Percentiles rank a stretch among this genome's conserved stretches.
Conservation (phyloP, 345 rosid genomes). For the Odontarrhena argentea region DNA sequence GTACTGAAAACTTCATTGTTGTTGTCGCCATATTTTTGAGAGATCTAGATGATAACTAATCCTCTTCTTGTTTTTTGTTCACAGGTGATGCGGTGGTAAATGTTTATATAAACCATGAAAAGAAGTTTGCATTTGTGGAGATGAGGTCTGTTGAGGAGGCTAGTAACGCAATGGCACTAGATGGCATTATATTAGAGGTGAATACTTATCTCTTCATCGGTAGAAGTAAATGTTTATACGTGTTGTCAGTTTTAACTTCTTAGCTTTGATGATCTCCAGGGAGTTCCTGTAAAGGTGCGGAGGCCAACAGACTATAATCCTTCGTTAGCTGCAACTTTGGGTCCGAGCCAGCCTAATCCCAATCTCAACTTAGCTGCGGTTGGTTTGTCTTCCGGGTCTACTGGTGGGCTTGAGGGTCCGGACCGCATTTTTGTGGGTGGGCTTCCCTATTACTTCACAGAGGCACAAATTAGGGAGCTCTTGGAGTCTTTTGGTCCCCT, state of each 20-base stretch:
- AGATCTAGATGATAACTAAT: conserved; percentile 20
- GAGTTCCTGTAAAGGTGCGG: conserved; percentile 98
- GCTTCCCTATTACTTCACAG: conserved; percentile 93
- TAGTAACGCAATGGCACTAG: conserved; percentile 99
- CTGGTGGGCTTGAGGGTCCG: conserved; percentile 99
- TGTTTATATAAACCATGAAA: conserved; percentile 97
- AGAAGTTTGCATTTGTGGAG: conserved; percentile 99
- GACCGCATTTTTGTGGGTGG: conserved; percentile 99
- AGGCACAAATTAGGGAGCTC: conserved; percentile 90
- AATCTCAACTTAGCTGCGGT: conserved; percentile 91
- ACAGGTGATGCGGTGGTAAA: conserved; percentile 99
- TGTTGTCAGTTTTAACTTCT: conserved; percentile 9
- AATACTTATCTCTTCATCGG: background rate
- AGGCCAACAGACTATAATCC: conserved; percentile 98
- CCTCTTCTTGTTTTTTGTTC: conserved; percentile 18
- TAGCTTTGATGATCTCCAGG: conserved; percentile 50
- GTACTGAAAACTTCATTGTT: conserved; percentile 38
- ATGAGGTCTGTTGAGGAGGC: conserved; percentile 99
- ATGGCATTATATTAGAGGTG: conserved; percentile 96
- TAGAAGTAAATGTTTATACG: background rate
- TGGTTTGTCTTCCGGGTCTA: conserved; percentile 83
- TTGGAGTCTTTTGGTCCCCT: conserved; percentile 94
- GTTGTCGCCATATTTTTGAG: background rate
- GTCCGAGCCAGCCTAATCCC: conserved; percentile 98
- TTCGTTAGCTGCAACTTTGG: conserved; percentile 92